These are phyloP conservation scores for Zasmidium citrigriseum DNA, from an alignment of 2,329 filamentous ascomycete genomes.

Conservation along the genomic window DNA sequence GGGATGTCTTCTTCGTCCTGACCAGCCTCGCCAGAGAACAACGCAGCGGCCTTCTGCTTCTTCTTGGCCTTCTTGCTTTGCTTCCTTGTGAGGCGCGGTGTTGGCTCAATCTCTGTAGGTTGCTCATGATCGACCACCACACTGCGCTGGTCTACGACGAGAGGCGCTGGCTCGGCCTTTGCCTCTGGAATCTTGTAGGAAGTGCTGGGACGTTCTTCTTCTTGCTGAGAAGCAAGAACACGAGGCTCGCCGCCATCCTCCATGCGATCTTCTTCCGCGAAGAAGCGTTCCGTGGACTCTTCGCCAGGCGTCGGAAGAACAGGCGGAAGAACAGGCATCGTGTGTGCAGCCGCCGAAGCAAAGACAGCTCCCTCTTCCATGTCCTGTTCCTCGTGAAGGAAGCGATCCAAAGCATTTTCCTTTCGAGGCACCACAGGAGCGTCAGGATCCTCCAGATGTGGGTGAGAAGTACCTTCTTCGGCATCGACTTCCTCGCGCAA, in stretches of 20 bases:
- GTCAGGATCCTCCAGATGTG: neutral
- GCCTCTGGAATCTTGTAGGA: slow-evolving; percentile 15
- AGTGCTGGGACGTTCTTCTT: slow-evolving; percentile 11
- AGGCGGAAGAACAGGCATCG: slow-evolving; percentile 4
- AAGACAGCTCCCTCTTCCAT: slow-evolving; percentile 9
- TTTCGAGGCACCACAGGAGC: neutral
- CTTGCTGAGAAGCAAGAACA: neutral
- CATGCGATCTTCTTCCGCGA: neutral
- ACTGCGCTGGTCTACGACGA: slow-evolving; percentile 20
- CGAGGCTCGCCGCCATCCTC: neutral
- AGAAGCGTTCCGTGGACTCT: neutral
- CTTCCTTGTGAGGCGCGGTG: slow-evolving; percentile 26
- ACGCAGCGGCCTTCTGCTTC: slow-evolving; percentile 19
- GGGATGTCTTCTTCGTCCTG: neutral
- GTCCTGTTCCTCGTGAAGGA: slow-evolving; percentile 6
- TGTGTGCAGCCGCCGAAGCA: slow-evolving; percentile 22
- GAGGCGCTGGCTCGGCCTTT: slow-evolving; percentile 18
- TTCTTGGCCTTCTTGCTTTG: slow-evolving; percentile 33
- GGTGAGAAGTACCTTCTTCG: slow-evolving; percentile 6
- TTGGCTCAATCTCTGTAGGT: slow-evolving; percentile 7
- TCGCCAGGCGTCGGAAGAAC: slow-evolving; percentile 1
- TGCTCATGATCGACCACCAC: slow-evolving; percentile 8
- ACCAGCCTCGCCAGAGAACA: slow-evolving; percentile 17
- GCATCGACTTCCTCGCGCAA: neutral
- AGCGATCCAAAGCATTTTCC: slow-evolving; percentile 6